Evolutionary conservation across 345 rosid genomes (phyloP), one percentile per base, ranked within the genome.

Genomic region (Arabis alpina): DNA sequence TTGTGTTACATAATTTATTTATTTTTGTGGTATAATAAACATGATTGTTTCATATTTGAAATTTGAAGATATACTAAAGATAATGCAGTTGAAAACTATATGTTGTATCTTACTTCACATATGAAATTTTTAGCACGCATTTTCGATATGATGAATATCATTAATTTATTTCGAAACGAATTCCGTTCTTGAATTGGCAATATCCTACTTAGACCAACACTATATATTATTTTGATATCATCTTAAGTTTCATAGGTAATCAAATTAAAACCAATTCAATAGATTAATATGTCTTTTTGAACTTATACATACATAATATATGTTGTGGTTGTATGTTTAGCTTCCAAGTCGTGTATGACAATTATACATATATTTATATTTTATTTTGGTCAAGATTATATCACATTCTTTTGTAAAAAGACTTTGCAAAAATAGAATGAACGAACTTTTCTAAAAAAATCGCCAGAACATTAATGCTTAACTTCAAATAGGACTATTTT

Each of bases 1-100:
- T 65, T 54, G 39, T 32, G 54, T 50, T 64, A 2, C 41, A 72
- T 47, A 4, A 72, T 55, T 27, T 5, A 16, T 48, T 16, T 43
- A 8, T 36, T 40, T 13, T 45, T 1, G 13, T 30, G 40, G 40
- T 36, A 36, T 8, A 36, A 43, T 3, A 58, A n/a, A 49, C 34
- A 47, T 50, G 50, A 6, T 24, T 8, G n/a, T 1, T 45, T 2
- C 7, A 48, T 48, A 10, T 32, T 16, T 10, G 28, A 34, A 63
- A 16, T 16, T 10, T 63, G 32, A 16, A 32, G 6, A 34, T 48
- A 13, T 55, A 36, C 23, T 19, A 27, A 52, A 53, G 39, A 28
- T 10, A 16, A 15, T 37, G 10, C 44, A 56, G 5, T 32, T 32
- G 36, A 32, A 32, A 32, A 32, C 36, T 19, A 1, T 1, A 19